A percentile compares a stretch with the other conserved stretches of the same genome.
phyloP scores from a whole-genome alignment of 2,329 filamentous ascomycete genomes.

The Emericellopsis atlantica region DNA sequence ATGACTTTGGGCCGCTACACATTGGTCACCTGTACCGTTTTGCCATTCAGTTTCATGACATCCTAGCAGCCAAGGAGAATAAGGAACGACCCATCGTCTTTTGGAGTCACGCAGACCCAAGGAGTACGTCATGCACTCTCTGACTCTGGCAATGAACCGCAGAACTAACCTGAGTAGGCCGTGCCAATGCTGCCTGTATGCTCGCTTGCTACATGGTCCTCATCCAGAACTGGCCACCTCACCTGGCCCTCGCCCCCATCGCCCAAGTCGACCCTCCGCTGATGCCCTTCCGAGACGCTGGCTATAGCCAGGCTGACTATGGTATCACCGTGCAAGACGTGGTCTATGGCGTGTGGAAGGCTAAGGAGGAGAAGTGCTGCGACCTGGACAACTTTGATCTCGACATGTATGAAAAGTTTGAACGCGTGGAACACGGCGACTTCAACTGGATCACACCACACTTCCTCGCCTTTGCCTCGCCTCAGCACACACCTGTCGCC shows the following conservation, averaged over 20 bases:
- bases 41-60: conserved; percentile 89
- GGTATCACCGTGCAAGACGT: conserved; percentile 92
- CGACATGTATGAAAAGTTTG: conserved; percentile 92
- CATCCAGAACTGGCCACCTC: conserved; percentile 94
- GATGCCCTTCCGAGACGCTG: conserved; percentile 97
- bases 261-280: conserved; percentile 92
- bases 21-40: conserved; percentile 96
- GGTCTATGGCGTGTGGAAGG: conserved; percentile 97
- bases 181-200: conserved; percentile 88
- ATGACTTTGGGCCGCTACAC: conserved; percentile 94
- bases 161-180: conserved; percentile 36
- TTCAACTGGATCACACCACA: conserved; percentile 98
- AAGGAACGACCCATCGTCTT: conserved; percentile 86
- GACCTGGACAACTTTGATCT: conserved; percentile 89
- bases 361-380: conserved; percentile 89
- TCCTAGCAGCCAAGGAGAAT: conserved; percentile 83
- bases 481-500: conserved; percentile 66
- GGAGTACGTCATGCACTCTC: conserved; percentile 48
- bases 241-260: conserved; percentile 88
- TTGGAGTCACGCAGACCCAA: conserved; percentile 84
- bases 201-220: conserved; percentile 98
- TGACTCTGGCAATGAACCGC: neutral
- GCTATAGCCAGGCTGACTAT: conserved; percentile 97
- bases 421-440: conserved; percentile 94
- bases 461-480: conserved; percentile 93